Conservation (phyloP, 1,284 basidiomycete species). For the Butyriboletus appendiculatus region DNA sequence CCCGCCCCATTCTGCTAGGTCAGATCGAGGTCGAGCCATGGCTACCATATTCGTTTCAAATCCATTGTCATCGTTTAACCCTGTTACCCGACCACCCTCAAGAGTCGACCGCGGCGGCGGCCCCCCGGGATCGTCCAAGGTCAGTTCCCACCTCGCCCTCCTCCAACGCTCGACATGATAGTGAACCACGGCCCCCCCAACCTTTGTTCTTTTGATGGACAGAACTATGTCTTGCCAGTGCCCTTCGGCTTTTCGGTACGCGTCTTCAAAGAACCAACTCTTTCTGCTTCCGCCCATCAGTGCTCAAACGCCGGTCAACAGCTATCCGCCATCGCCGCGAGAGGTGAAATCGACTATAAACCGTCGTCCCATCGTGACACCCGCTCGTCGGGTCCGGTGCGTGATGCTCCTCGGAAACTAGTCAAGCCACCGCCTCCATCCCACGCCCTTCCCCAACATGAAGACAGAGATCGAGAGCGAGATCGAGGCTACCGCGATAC, state of each 20-base stretch:
- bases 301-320: slow-evolving; percentile 34
- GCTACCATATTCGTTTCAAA: slow-evolving; percentile 31
- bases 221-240: slow-evolving; percentile 39
- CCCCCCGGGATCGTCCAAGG: slow-evolving; percentile 33
- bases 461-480: slow-evolving; percentile 27
- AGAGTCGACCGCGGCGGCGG: slow-evolving; percentile 32
- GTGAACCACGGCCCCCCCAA: slow-evolving; percentile 13
- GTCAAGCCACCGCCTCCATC: slow-evolving; percentile 31
- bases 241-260: slow-evolving; percentile 51
- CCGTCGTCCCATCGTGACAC: slow-evolving; percentile 30
- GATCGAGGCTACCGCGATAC: slow-evolving; percentile 29
- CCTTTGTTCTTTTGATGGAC: slow-evolving; percentile 8
- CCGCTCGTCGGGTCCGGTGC: slow-evolving; percentile 22
- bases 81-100: slow-evolving; percentile 33
- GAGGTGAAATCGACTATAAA: slow-evolving; percentile 49
- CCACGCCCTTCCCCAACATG: slow-evolving; percentile 22
- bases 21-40: slow-evolving; percentile 29
- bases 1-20: slow-evolving; percentile 25
- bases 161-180: slow-evolving; percentile 7
- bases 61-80: slow-evolving; percentile 33
- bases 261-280: slow-evolving; percentile 50
- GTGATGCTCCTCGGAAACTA: slow-evolving; percentile 29
- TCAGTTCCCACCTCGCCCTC: slow-evolving; percentile 15
- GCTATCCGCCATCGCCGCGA: slow-evolving; percentile 34
- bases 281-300: slow-evolving; percentile 36